Percentiles rank a stretch among this genome's conserved stretches.
phyloP scores from a whole-genome alignment of 179 eudicot genomes.

The Pouteria campechiana region DNA sequence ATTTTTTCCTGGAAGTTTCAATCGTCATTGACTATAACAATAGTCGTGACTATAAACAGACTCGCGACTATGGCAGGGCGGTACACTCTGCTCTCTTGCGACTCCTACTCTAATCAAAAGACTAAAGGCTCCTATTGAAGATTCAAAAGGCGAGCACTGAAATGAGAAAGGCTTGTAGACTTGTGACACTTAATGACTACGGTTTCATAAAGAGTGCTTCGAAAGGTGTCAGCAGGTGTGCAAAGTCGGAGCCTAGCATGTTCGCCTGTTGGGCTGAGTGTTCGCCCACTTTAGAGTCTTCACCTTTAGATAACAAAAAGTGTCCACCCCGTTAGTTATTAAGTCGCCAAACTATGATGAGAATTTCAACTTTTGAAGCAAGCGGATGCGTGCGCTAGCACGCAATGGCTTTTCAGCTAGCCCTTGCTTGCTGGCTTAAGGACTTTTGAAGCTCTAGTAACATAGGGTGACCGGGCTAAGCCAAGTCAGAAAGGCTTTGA shows the following conservation, averaged over 20 bases:
- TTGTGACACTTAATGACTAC: conserved; percentile 4
- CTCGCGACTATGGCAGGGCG: neutral
- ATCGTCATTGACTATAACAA: neutral
- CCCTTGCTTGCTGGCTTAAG: too few species aligned
- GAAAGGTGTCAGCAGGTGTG: conserved; percentile 5
- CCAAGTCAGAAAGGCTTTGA: conserved; percentile 3
- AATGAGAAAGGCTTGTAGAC: conserved; percentile 9
- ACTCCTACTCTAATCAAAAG: too few species aligned
- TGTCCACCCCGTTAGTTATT: neutral
- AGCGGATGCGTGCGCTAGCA: too few species aligned
- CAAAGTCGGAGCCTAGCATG: conserved; percentile 2
- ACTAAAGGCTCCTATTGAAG: too few species aligned
- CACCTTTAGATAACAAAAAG: conserved; percentile 6
- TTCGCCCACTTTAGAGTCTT: neutral
- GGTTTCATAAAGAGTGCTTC: conserved; percentile 2
- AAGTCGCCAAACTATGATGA: conserved; percentile 7
- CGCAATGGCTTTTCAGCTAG: too few species aligned
- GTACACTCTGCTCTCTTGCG: too few species aligned
- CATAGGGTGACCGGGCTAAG: conserved; percentile 2
- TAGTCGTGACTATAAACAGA: neutral
- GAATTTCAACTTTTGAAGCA: conserved; percentile 5
- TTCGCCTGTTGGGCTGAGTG: neutral
- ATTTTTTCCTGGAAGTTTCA: neutral
- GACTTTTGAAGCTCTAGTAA: conserved; percentile 1
- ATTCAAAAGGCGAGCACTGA: conserved; percentile 4